Percentiles rank a stretch among this genome's conserved stretches.
These are phyloP conservation scores for Lachancea thermotolerans DNA, from an alignment of 805 yeast species.

Conservation along the genomic window DNA sequence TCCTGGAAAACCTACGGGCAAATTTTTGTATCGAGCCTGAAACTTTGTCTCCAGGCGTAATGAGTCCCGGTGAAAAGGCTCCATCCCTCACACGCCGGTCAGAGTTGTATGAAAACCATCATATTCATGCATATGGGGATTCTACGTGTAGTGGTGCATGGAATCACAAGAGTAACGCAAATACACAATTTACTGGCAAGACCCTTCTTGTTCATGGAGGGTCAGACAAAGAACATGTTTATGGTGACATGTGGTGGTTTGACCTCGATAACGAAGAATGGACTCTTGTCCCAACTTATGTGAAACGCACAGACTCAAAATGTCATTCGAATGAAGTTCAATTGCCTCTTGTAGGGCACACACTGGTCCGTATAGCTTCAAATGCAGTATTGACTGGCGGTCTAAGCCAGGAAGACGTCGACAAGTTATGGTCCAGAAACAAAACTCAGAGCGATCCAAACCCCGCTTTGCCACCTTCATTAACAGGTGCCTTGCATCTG, in stretches of 20 bases:
- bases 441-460: not conserved
- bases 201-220: slow-evolving; percentile 36
- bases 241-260: slow-evolving; percentile 48
- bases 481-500: not conserved
- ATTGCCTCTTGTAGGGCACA: slow-evolving; percentile 27
- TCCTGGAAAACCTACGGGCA: slow-evolving; percentile 17
- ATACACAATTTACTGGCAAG: slow-evolving; percentile 5
- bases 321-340: slow-evolving; percentile 13
- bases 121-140: slow-evolving; percentile 1
- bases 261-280: slow-evolving; percentile 40
- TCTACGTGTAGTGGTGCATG: not conserved
- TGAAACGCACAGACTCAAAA: slow-evolving; percentile 4
- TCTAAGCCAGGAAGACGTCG: slow-evolving; percentile 20
- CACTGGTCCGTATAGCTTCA: slow-evolving; percentile 21
- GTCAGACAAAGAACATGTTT: slow-evolving; percentile 30
- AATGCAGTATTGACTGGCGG: slow-evolving; percentile 26
- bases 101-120: slow-evolving; percentile 1
- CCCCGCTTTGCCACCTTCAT: not conserved
- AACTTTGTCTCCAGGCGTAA: slow-evolving; percentile 1
- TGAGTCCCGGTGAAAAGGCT: slow-evolving; percentile 1
- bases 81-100: not conserved
- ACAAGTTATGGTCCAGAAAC: slow-evolving; percentile 3
- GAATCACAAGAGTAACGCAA: not conserved
- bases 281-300: slow-evolving; percentile 21
- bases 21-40: slow-evolving; percentile 19